Conservation (phyloP, 2,329 filamentous ascomycete genomes). For the Exophiala bonariae region DNA sequence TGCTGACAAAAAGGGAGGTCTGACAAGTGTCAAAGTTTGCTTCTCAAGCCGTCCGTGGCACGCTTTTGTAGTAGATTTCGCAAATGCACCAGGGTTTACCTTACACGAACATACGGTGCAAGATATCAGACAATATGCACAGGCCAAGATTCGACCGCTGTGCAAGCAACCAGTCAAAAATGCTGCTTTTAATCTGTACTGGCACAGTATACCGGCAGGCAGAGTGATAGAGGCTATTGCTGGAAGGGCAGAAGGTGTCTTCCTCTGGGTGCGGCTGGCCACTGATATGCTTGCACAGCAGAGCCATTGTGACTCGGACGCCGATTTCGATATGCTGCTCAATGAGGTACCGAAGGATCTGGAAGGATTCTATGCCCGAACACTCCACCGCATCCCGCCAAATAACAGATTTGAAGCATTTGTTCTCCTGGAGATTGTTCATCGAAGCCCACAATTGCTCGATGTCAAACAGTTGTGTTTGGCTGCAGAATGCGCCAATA, state of each 20-base stretch:
- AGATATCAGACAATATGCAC: neutral
- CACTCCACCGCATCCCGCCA: neutral
- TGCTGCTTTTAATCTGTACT: too few species aligned
- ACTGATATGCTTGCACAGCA: neutral
- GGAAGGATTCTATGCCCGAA: neutral
- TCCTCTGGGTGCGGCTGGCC: slow-evolving; percentile 4
- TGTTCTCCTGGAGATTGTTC: slow-evolving; percentile 2
- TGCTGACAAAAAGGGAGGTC: neutral
- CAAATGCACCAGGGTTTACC: neutral
- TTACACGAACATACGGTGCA: neutral
- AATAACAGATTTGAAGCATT: neutral
- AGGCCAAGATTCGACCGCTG: neutral
- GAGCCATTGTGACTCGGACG: neutral
- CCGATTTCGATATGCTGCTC: neutral
- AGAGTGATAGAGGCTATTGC: neutral
- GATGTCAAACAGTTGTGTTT: neutral
- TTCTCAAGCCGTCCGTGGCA: slow-evolving; percentile 5
- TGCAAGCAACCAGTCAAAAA: neutral
- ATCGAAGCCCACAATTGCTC: neutral
- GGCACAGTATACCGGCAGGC: neutral
- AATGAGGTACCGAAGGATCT: slow-evolving; percentile 1
- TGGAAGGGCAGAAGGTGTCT: neutral
- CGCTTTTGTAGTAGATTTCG: slow-evolving; percentile 1
- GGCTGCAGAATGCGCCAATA: neutral
- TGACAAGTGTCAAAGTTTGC: slow-evolving; percentile 3